These are phyloP conservation scores for Neurospora tetraspora DNA, from an alignment of 495 filamentous ascomycete genomes.

Conservation along the genomic window DNA sequence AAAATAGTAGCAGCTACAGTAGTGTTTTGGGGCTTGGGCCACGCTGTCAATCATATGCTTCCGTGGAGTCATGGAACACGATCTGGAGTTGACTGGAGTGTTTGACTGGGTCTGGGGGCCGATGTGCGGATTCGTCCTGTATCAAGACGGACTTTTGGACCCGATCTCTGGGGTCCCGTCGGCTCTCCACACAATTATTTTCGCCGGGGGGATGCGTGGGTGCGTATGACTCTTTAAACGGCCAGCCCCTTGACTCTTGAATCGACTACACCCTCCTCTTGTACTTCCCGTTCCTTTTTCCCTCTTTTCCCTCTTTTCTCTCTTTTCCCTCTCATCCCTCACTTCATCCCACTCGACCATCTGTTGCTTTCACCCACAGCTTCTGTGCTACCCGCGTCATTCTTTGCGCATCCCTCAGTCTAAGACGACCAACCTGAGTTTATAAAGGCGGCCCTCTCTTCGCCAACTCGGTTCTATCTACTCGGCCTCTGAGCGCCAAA, in stretches of 20 bases:
- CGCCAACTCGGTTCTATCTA: constrained; percentile 13
- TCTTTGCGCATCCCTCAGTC: neutral
- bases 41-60: neutral
- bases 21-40: neutral
- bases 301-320: constrained; percentile 15
- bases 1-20: neutral
- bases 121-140: neutral
- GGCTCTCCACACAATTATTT: neutral
- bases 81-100: neutral
- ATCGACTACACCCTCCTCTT: neutral
- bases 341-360: constrained; percentile 15
- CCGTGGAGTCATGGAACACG: neutral
- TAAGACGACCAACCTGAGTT: constrained; percentile 3
- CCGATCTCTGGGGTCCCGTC: neutral
- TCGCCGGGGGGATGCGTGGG: neutral
- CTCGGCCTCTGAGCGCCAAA: constrained; percentile 16
- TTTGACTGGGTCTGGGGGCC: neutral
- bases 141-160: neutral
- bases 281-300: neutral
- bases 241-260: neutral
- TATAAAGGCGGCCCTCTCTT: constrained; percentile 16
- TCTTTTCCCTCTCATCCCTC: constrained; percentile 8
- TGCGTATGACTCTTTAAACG: neutral
- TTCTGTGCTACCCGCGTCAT: constrained; percentile 2
- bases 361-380: constrained; percentile 5